Evolutionary conservation across 2,329 filamentous ascomycete species (phyloP).

Genomic region (Penicillium oxalicum): DNA sequence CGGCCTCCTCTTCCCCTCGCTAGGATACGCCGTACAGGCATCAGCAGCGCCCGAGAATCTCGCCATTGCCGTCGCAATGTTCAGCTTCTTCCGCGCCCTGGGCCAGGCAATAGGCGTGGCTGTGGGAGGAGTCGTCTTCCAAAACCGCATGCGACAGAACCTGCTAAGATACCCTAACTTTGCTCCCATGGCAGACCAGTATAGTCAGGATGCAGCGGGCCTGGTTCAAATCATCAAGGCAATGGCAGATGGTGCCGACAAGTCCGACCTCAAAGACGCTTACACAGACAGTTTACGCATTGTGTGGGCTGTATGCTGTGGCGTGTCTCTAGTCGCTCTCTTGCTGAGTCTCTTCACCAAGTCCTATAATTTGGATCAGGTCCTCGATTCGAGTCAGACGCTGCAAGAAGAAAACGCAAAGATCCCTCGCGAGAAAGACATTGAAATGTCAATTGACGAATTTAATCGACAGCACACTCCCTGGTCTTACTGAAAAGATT

Average conservation of each 20-base stretch:
- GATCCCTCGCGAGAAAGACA: slow-evolving; percentile 11
- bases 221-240: slow-evolving; percentile 54
- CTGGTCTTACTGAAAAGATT: slow-evolving; percentile 9
- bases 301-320: slow-evolving; percentile 54
- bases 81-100: slow-evolving; percentile 60
- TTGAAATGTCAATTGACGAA: slow-evolving; percentile 9
- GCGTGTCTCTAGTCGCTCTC: slow-evolving; percentile 47
- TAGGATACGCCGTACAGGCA: slow-evolving; percentile 60
- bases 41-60: slow-evolving; percentile 52
- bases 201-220: slow-evolving; percentile 53
- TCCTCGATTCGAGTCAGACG: slow-evolving; percentile 30
- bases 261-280: slow-evolving; percentile 44
- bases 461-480: slow-evolving; percentile 5
- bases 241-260: slow-evolving; percentile 42
- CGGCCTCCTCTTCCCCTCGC: slow-evolving; percentile 60
- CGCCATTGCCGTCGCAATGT: slow-evolving; percentile 58
- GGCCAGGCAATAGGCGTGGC: slow-evolving; percentile 63
- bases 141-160: slow-evolving; percentile 55
- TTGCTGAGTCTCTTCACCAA: slow-evolving; percentile 50
- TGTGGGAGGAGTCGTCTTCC: slow-evolving; percentile 62
- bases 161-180: slow-evolving; percentile 46
- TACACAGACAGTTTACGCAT: slow-evolving; percentile 51
- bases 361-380: slow-evolving; percentile 39
- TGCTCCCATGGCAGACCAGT: slow-evolving; percentile 43
- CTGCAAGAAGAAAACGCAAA: slow-evolving; percentile 12